A percentile compares a stretch with the other conserved stretches of the same genome.
These are phyloP conservation scores for Diutina sp. DNA, from an alignment of 1,139 yeast species.

Conservation along the genomic window DNA sequence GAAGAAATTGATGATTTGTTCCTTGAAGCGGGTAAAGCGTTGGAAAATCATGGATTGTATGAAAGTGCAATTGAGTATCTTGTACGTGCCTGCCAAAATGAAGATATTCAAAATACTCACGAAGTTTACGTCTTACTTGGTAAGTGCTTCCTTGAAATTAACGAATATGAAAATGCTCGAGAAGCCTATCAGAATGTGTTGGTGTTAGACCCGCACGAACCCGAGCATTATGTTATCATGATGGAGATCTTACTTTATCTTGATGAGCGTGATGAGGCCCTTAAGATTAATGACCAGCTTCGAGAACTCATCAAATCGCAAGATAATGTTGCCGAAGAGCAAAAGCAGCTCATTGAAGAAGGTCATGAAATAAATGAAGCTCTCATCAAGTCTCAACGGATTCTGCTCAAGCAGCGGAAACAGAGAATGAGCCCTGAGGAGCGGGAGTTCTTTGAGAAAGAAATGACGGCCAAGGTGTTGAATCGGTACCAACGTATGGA, in stretches of 20 bases:
- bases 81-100: slow-evolving; percentile 18
- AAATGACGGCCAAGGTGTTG: slow-evolving; percentile 46
- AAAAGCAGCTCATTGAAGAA: slow-evolving; percentile 1
- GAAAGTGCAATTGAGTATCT: slow-evolving; percentile 56
- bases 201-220: slow-evolving; percentile 44
- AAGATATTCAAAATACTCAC: slow-evolving; percentile 12
- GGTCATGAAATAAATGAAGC: slow-evolving; percentile 8
- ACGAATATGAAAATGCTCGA: slow-evolving; percentile 59
- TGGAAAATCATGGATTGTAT: slow-evolving; percentile 56
- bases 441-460: slow-evolving; percentile 40
- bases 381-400: slow-evolving; percentile 13
- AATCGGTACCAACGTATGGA: slow-evolving; percentile 55
- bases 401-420: slow-evolving; percentile 5
- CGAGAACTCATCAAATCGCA: slow-evolving; percentile 5
- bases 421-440: slow-evolving; percentile 41
- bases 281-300: slow-evolving; percentile 2
- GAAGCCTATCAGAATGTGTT: slow-evolving; percentile 47
- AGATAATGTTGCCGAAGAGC: slow-evolving; percentile 3
- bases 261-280: slow-evolving; percentile 56
- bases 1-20: slow-evolving; percentile 57
- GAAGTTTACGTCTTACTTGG: slow-evolving; percentile 57
- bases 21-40: slow-evolving; percentile 61
- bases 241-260: slow-evolving; percentile 72
- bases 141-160: slow-evolving; percentile 64
- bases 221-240: slow-evolving; percentile 63